phyloP scores from a whole-genome alignment of 768 basidiomycete genomes.

The Hortiboletus flavorubellus region DNA sequence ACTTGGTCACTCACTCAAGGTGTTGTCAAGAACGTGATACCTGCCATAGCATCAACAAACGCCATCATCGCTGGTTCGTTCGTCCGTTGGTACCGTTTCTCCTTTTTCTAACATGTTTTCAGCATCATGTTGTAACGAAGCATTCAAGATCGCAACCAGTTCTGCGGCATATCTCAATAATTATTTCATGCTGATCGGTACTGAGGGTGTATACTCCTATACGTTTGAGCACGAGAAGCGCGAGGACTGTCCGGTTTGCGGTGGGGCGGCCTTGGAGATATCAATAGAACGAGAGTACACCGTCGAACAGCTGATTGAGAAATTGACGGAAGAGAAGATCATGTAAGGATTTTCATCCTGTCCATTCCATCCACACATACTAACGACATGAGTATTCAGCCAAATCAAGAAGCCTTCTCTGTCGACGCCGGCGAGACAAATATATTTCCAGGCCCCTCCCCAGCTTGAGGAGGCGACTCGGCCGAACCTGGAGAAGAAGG shows the following conservation, averaged over 20 bases:
- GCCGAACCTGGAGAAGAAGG: conserved; percentile 85
- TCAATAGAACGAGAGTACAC: conserved; percentile 68
- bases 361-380: neutral
- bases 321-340: conserved; percentile 82
- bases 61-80: conserved; percentile 89
- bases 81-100: neutral
- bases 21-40: conserved; percentile 99
- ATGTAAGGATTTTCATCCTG: conserved; percentile 55
- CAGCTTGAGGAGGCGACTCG: conserved; percentile 86
- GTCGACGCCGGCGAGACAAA: conserved; percentile 67
- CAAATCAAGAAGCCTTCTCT: conserved; percentile 97
- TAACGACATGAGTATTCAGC: conserved; percentile 40
- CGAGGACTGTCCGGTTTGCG: conserved; percentile 94
- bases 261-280: conserved; percentile 81
- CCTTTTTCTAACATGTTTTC: conserved; percentile 4
- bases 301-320: conserved; percentile 85
- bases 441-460: conserved; percentile 93
- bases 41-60: conserved; percentile 97
- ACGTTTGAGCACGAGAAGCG: conserved; percentile 95
- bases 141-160: conserved; percentile 96
- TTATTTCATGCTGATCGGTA: conserved; percentile 98
- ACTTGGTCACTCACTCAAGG: conserved; percentile 98
- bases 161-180: conserved; percentile 94
- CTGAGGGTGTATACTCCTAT: conserved; percentile 93
- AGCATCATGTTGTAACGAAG: conserved; percentile 99